Evolutionary conservation across 2,329 filamentous ascomycete genomes (phyloP).

Genomic region (Metarhizium anisopliae): DNA sequence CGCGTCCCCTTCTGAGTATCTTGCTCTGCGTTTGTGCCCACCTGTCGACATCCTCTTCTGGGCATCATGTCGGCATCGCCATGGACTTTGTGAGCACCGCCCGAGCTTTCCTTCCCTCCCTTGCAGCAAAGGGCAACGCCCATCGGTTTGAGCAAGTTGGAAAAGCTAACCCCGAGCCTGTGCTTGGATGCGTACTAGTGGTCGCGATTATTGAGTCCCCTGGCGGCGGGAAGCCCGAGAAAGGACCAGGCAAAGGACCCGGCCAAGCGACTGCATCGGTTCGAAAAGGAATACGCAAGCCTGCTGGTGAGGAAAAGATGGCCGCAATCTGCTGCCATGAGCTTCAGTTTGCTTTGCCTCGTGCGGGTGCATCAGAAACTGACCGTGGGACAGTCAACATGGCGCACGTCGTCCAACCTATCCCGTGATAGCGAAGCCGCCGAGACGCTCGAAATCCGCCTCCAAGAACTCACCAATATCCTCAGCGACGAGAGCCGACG

Average conservation of each 20-base stretch:
- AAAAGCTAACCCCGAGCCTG: slow-evolving; percentile 3
- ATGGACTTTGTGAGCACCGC: slow-evolving; percentile 47
- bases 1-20: not conserved
- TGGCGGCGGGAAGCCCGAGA: slow-evolving; percentile 45
- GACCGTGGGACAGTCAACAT: slow-evolving; percentile 35
- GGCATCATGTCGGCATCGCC: slow-evolving; percentile 38
- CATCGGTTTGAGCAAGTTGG: slow-evolving; percentile 5
- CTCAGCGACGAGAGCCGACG: slow-evolving; percentile 84
- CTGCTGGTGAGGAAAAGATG: slow-evolving; percentile 39
- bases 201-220: slow-evolving; percentile 58
- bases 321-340: not conserved
- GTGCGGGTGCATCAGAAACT: not conserved
- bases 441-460: slow-evolving; percentile 51
- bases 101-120: not conserved
- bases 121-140: not conserved
- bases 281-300: slow-evolving; percentile 57
- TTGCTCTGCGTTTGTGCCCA: not conserved
- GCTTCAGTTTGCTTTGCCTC: not conserved
- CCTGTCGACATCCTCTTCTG: slow-evolving; percentile 4
- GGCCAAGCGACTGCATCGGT: slow-evolving; percentile 53
- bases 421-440: slow-evolving; percentile 51
- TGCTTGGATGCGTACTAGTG: slow-evolving; percentile 34
- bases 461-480: slow-evolving; percentile 59
- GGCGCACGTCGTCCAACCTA: slow-evolving; percentile 53
- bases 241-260: slow-evolving; percentile 55